These are phyloP conservation scores for Debaryomycetaceae sp. DNA, from an alignment of 1,139 yeast species.

Conservation along the genomic window DNA sequence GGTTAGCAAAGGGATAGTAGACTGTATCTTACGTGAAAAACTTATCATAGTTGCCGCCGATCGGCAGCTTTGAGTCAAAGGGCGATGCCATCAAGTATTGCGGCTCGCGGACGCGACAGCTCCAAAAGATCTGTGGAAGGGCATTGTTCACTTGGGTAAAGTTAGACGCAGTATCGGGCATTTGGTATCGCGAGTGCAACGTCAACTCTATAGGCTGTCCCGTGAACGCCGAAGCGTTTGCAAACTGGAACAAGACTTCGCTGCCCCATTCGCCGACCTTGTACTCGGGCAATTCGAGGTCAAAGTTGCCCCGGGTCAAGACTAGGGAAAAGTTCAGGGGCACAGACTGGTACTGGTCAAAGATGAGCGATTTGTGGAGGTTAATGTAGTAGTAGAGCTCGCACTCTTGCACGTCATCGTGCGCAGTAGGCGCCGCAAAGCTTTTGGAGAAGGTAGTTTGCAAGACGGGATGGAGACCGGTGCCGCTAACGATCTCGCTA, in stretches of 20 bases:
- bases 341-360: slow-evolving; percentile 28
- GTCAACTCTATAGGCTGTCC: slow-evolving; percentile 13
- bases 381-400: slow-evolving; percentile 22
- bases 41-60: slow-evolving; percentile 27
- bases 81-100: slow-evolving; percentile 24
- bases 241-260: slow-evolving; percentile 21
- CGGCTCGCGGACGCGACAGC: slow-evolving; percentile 20
- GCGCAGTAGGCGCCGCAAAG: slow-evolving; percentile 9
- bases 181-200: slow-evolving; percentile 30
- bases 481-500: slow-evolving; percentile 9
- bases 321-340: slow-evolving; percentile 17
- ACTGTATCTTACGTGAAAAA: slow-evolving; percentile 33
- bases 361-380: slow-evolving; percentile 23
- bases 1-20: slow-evolving; percentile 22
- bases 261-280: slow-evolving; percentile 30
- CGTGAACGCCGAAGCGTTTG: slow-evolving; percentile 1
- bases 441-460: slow-evolving; percentile 6
- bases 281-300: slow-evolving; percentile 36
- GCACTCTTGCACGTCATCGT: slow-evolving; percentile 20
- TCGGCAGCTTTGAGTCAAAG: slow-evolving; percentile 17
- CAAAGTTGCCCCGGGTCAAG: slow-evolving; percentile 21
- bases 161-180: slow-evolving; percentile 10
- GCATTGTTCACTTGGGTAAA: slow-evolving; percentile 6
- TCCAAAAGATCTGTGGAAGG: slow-evolving; percentile 21
- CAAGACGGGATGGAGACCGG: slow-evolving; percentile 32